Evolutionary conservation across 345 rosid genomes (phyloP), one percentile per base, ranked within the genome.

Genomic region (Pugionium dolabratum): DNA sequence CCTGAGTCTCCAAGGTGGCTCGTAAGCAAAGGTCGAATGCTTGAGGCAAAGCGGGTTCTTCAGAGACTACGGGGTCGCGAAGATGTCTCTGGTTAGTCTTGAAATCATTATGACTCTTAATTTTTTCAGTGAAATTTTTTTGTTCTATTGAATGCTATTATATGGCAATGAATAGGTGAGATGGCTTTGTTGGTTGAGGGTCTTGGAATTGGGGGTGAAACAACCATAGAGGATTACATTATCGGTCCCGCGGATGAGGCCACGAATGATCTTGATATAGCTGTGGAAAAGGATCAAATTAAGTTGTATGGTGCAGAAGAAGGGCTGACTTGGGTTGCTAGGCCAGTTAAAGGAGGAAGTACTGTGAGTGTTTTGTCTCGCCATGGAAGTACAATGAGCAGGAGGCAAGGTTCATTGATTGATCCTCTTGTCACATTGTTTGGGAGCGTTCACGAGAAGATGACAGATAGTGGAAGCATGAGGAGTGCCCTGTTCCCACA

Each of bases 1-100:
- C 97, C 97, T 0, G 99, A 94, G 83, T 94, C 99, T 10, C 99
- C 99, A 4, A 75, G 97, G 76, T 94, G 99, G 99, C 90, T 94
- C 9, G 93, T 94, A 46, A 94, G 99, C 55, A 94, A 91, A 79
- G 99, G 99, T 65, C 79, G 76, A 66, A 89, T 94, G 96, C 76
- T 63, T 40, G 97, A 94, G 80, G 99, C 99, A 10, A 94, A 87
- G 81, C 69, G 62, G 68, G 97, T 91, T 45, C 65, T 91, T 70
- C 96, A 87, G 82, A 81, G 81, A 76, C 74, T 94, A 50, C 87
- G 91, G 54, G 83, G 88, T 47, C 80, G 85, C 49, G 95, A 94
- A 78, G 96, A 90, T 78, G 99, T 94, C 29, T 65, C 93, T 8
- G 99, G 99, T 94, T 69, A 78, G 88, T 69, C 62, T 66, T 36